Conservation (phyloP, 495 filamentous ascomycete species). For the Lophium mytilinum region DNA sequence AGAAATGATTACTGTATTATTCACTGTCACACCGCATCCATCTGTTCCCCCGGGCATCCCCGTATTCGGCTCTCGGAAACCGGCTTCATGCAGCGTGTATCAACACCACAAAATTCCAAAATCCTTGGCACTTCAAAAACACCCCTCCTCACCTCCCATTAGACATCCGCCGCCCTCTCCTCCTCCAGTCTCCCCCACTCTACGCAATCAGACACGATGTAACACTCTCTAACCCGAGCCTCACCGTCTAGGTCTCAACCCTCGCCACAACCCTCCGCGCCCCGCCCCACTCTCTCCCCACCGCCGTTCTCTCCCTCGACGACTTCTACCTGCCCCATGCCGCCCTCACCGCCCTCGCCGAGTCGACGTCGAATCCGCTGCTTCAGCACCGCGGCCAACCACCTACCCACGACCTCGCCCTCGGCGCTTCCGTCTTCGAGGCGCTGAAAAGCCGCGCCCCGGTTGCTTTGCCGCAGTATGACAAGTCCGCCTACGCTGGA, state of each 20-base stretch:
- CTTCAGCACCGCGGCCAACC: slow-evolving; percentile 79
- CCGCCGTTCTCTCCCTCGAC: slow-evolving; percentile 77
- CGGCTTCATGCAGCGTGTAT: not conserved
- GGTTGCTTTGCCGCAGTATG: slow-evolving; percentile 66
- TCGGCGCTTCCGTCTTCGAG: slow-evolving; percentile 54
- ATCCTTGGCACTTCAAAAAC: not conserved
- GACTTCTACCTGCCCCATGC: slow-evolving; percentile 78
- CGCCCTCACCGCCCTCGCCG: slow-evolving; percentile 61
- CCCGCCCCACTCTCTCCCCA: slow-evolving; percentile 59
- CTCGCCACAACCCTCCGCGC: slow-evolving; percentile 58
- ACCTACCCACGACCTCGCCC: slow-evolving; percentile 72
- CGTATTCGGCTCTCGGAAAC: too few relatives aligned
- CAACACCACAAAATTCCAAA: not conserved
- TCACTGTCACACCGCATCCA: too few relatives aligned
- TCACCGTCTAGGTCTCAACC: slow-evolving; percentile 45
- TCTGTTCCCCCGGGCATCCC: too few relatives aligned
- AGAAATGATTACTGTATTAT: too few relatives aligned
- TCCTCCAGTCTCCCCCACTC: too few relatives aligned
- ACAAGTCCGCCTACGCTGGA: slow-evolving; percentile 72
- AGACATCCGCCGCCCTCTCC: not conserved
- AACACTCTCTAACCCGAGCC: not conserved
- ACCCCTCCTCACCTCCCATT: not conserved
- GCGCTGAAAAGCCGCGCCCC: slow-evolving; percentile 46
- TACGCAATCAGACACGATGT: not conserved
- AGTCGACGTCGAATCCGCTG: slow-evolving; percentile 62